Base-by-base conservation (phyloP, 2,329 filamentous ascomycete species). In the Chrysoporthe deuterocubensis region DNA sequence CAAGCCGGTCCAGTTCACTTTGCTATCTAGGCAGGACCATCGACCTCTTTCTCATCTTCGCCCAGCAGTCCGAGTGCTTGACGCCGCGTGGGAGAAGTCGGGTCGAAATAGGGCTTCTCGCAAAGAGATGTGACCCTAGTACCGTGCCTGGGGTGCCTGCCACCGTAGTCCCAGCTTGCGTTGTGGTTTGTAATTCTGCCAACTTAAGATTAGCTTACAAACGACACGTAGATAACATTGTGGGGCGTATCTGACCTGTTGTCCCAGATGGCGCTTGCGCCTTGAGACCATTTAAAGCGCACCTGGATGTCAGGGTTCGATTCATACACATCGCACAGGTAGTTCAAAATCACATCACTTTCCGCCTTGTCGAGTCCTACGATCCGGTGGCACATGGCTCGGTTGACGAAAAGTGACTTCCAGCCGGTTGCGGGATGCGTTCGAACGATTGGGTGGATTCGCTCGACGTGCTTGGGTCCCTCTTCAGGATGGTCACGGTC, bases 401-500 rank as follows among this genome's bases (percentile, higher is more conserved):
- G 84, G 75, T 93, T 93, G 0, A 93, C 90, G 82, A 85, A 93
- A 0, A 93, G 81, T 0, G 89, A 83, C 76, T 92, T 93, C 90
- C 90, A 92, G 0, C 90, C 90, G 0, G 90, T 93, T 0, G 87
- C 90, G 0, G 90, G 90, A 74, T 93, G 90, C 0, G 90, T 87
- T 3, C 90, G 84, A 1, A 93, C 90, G 11, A 93, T 76, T 0
- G 90, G 90, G 74, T 92, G 90, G 11, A 84, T 80, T 7, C 90
- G 84, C 77, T 92, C 90, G n/a, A 93, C 79, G 72, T 83, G 83
- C 77, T 89, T 87, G 0, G 89, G 90, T 0, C 90, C 90, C 0
- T 83, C 82, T 14, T 82, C 82, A 0, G 87, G 87, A 64, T 89
- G 75, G 4, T 88, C 80, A 8, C 89, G 87, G 76, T 92, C 89